phyloP scores from a whole-genome alignment of 768 basidiomycete genomes.

The Mycena pura region DNA sequence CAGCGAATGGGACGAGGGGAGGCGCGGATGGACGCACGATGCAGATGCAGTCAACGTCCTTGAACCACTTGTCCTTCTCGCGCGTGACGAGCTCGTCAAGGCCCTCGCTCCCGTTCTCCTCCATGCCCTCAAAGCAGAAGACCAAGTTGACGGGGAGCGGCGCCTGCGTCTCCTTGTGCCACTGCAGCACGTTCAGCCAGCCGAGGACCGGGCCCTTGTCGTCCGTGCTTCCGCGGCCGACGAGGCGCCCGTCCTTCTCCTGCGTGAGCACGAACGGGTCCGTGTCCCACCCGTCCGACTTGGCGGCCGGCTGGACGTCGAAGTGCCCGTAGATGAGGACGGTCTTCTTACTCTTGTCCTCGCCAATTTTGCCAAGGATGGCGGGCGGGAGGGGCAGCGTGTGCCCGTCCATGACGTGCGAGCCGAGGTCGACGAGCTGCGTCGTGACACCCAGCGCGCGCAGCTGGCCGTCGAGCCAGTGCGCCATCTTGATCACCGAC shows the following conservation, averaged over 20 bases:
- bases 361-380: conserved; percentile 81
- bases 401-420: conserved; percentile 70
- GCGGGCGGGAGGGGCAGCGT: conserved; percentile 80
- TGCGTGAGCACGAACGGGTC: conserved; percentile 80
- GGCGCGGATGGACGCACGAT: conserved; percentile 65
- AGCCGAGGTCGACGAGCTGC: conserved; percentile 71
- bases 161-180: conserved; percentile 69
- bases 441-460: conserved; percentile 81
- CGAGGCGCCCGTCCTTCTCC: conserved; percentile 60
- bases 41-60: conserved; percentile 91
- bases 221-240: conserved; percentile 88
- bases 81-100: conserved; percentile 84
- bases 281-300: conserved; percentile 84
- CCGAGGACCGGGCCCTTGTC: conserved; percentile 92
- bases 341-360: conserved; percentile 90
- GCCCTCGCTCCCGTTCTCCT: conserved; percentile 92
- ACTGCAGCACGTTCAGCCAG: conserved; percentile 91
- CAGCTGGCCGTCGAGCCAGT: conserved; percentile 80
- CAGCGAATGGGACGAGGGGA: neutral
- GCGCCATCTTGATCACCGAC: conserved; percentile 86
- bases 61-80: conserved; percentile 77
- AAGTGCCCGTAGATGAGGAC: conserved; percentile 94
- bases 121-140: conserved; percentile 97
- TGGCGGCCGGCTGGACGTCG: conserved; percentile 85
- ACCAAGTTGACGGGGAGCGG: conserved; percentile 88